These are phyloP conservation scores for Moesziomyces globuligerus DNA, from an alignment of 1,284 basidiomycete genomes.

Conservation along the genomic window DNA sequence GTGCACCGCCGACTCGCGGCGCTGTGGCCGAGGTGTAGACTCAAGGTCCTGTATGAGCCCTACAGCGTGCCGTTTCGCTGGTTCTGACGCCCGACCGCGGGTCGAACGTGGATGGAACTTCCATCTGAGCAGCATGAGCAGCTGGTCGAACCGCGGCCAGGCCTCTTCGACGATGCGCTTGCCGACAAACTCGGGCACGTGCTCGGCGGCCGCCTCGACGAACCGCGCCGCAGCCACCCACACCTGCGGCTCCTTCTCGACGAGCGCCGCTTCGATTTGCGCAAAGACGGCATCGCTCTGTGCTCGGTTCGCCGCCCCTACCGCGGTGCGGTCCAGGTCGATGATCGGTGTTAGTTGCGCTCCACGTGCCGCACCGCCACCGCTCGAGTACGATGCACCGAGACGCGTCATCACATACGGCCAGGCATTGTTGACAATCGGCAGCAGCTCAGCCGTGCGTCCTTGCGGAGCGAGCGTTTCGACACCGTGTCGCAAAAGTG, in stretches of 20 bases:
- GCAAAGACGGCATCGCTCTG: slow-evolving; percentile 5
- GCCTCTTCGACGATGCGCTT: slow-evolving; percentile 53
- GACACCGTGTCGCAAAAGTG: slow-evolving; percentile 42
- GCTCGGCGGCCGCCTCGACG: slow-evolving; percentile 32
- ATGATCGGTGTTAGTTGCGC: slow-evolving; percentile 19
- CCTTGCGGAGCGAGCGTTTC: slow-evolving; percentile 39
- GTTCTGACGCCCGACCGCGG: background rate
- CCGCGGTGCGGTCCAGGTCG: slow-evolving; percentile 9
- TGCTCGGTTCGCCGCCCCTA: background rate
- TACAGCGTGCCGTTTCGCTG: background rate
- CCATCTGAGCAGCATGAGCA: slow-evolving; percentile 34
- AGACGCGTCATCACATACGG: slow-evolving; percentile 59
- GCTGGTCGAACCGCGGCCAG: slow-evolving; percentile 52
- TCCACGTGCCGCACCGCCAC: background rate
- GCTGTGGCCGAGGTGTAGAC: background rate
- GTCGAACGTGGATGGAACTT: slow-evolving; percentile 23
- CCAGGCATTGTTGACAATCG: slow-evolving; percentile 60
- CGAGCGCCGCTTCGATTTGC: slow-evolving; percentile 14
- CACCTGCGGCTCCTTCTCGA: slow-evolving; percentile 51
- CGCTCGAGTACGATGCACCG: slow-evolving; percentile 28
- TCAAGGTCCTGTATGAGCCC: slow-evolving; percentile 4
- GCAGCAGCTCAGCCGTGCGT: slow-evolving; percentile 51
- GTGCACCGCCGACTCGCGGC: background rate
- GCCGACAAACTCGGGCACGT: slow-evolving; percentile 52
- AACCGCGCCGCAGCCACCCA: slow-evolving; percentile 52